Evolutionary conservation across 2,329 filamentous ascomycete genomes (phyloP).

Genomic region (Botrytis fabae): DNA sequence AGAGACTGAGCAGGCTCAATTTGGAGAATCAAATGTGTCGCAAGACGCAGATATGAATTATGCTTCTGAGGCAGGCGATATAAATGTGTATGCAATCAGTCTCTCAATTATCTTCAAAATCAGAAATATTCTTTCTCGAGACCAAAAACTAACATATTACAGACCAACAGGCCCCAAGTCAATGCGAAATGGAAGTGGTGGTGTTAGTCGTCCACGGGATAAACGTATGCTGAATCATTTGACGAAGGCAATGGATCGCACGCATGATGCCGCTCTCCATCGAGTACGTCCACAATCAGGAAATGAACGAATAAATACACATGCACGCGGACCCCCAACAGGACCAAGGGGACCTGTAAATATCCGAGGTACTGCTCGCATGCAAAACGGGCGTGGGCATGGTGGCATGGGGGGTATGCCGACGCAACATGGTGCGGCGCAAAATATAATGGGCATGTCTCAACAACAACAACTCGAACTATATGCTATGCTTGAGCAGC

Average conservation of each 20-base stretch:
- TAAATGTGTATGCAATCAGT: slow-evolving; percentile 57
- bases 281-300: slow-evolving; percentile 72
- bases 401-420: slow-evolving; percentile 47
- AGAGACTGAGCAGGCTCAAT: slow-evolving; percentile 52
- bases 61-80: slow-evolving; percentile 46
- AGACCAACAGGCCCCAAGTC: slow-evolving; percentile 94
- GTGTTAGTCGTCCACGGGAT: slow-evolving; percentile 58
- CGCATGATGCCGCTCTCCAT: slow-evolving; percentile 73
- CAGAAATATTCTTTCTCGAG: slow-evolving; percentile 13
- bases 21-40: slow-evolving; percentile 49
- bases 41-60: slow-evolving; percentile 76
- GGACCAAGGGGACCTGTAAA: slow-evolving; percentile 61
- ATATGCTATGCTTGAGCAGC: slow-evolving; percentile 79
- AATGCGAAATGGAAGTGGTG: slow-evolving; percentile 71
- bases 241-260: slow-evolving; percentile 78
- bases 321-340: slow-evolving; percentile 68
- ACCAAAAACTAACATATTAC: slow-evolving; percentile 44
- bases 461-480: slow-evolving; percentile 71
- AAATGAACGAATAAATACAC: slow-evolving; percentile 78
- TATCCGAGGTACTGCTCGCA: slow-evolving; percentile 40
- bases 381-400: slow-evolving; percentile 51
- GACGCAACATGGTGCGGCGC: slow-evolving; percentile 44
- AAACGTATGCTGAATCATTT: slow-evolving; percentile 86
- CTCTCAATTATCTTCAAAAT: not conserved
- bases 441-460: slow-evolving; percentile 55